phyloP scores from a whole-genome alignment of 2,329 filamentous ascomycete species.

The Trichophyton mentagrophytes region DNA sequence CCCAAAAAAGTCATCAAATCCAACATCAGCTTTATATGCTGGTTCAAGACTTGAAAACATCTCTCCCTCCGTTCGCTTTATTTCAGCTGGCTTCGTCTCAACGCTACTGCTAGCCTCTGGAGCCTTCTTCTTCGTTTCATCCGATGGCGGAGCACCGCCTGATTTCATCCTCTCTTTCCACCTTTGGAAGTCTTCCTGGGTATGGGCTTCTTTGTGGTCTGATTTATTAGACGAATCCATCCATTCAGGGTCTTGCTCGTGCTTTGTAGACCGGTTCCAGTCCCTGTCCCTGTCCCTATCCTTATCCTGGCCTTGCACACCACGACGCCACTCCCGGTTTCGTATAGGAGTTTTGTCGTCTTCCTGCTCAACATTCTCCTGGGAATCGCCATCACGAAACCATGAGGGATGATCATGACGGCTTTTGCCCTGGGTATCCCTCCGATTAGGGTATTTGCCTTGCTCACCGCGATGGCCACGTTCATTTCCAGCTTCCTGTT shows the following conservation, averaged over 20 bases:
- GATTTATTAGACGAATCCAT: slow-evolving; percentile 58
- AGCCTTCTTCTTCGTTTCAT: slow-evolving; percentile 34
- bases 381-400: slow-evolving; percentile 49
- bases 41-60: slow-evolving; percentile 45
- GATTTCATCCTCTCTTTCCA: slow-evolving; percentile 90
- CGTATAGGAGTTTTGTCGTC: slow-evolving; percentile 37
- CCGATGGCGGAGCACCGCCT: slow-evolving; percentile 36
- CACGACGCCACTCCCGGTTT: slow-evolving; percentile 53
- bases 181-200: slow-evolving; percentile 81
- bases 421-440: slow-evolving; percentile 52
- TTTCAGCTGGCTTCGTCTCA: slow-evolving; percentile 30
- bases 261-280: slow-evolving; percentile 40
- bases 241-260: slow-evolving; percentile 83
- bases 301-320: slow-evolving; percentile 33
- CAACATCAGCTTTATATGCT: slow-evolving; percentile 51
- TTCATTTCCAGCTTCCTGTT: slow-evolving; percentile 39
- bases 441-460: slow-evolving; percentile 43
- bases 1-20: slow-evolving; percentile 67
- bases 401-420: slow-evolving; percentile 56
- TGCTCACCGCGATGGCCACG: slow-evolving; percentile 39
- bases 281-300: slow-evolving; percentile 36
- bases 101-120: slow-evolving; percentile 18
- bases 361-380: slow-evolving; percentile 22
- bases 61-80: slow-evolving; percentile 34
- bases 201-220: slow-evolving; percentile 58